A percentile compares a stretch with the other conserved stretches of the same genome.
Evolutionary conservation across 352 stramenopile genomes (phyloP).

Genomic region (Globisporangium parvum): DNA sequence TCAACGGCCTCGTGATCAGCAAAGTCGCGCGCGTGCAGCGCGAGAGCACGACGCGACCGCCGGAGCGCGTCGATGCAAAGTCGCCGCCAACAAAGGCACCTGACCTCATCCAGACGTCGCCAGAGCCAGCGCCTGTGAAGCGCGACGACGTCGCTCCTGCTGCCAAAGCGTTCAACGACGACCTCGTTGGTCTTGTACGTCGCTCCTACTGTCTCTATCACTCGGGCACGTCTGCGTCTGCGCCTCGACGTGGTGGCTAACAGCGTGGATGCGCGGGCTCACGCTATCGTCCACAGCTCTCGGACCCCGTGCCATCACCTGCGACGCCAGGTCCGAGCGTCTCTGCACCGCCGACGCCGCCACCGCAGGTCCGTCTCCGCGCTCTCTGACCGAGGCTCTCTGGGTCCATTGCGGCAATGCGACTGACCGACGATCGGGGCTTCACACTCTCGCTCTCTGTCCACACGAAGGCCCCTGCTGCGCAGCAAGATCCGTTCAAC

Average conservation of each 20-base stretch:
- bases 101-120: conserved; percentile 72
- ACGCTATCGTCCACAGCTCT: conserved; percentile 26
- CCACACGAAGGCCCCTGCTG: background rate
- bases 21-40: conserved; percentile 74
- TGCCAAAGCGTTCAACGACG: conserved; percentile 72
- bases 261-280: background rate
- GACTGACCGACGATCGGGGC: too few relatives aligned
- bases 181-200: conserved; percentile 71
- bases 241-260: background rate
- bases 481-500: conserved; percentile 60
- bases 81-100: conserved; percentile 14
- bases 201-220: background rate
- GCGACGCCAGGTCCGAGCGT: conserved; percentile 14
- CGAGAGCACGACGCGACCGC: conserved; percentile 31
- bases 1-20: conserved; percentile 71
- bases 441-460: too few relatives aligned
- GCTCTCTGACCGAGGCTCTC: too few relatives aligned
- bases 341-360: conserved; percentile 29
- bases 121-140: conserved; percentile 24
- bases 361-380: conserved; percentile 27
- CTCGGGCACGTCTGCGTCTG: background rate
- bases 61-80: conserved; percentile 29
- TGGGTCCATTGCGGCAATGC: background rate
- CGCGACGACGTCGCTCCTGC: conserved; percentile 33
- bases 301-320: conserved; percentile 50